phyloP scores from a whole-genome alignment of 176 grass and related monocot genomes.

The Saccharum spontaneum region DNA sequence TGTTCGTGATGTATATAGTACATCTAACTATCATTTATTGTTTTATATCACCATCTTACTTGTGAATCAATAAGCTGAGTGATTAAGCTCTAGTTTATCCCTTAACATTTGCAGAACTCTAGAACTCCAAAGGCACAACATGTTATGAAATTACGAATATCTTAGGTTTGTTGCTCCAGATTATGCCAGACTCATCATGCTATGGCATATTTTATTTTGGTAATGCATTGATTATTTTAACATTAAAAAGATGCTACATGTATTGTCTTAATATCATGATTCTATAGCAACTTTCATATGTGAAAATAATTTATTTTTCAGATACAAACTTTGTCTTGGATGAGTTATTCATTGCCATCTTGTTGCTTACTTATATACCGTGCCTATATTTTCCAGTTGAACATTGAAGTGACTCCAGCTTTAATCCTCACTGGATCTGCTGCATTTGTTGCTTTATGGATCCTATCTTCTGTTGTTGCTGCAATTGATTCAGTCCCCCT shows the following conservation, averaged over 20 bases:
- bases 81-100: background rate
- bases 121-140: background rate
- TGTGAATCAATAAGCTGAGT: background rate
- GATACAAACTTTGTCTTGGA: conserved; percentile 6
- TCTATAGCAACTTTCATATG: background rate
- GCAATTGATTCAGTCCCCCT: conserved; percentile 77
- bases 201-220: background rate
- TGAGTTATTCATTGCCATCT: background rate
- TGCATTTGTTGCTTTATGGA: conserved; percentile 53
- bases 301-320: background rate
- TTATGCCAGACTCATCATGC: background rate
- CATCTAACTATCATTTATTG: background rate
- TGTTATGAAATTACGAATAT: background rate
- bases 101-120: background rate
- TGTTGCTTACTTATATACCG: background rate
- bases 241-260: background rate
- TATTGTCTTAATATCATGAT: background rate
- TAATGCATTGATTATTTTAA: background rate
- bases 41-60: background rate
- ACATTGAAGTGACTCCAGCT: conserved; percentile 62
- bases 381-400: conserved; percentile 53
- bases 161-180: background rate
- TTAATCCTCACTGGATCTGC: conserved; percentile 53
- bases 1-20: background rate
- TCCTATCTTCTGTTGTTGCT: conserved; percentile 65